Percentiles rank a stretch among this genome's conserved stretches.
Conservation (phyloP, 1,284 basidiomycete genomes). For the Irpex sp. region DNA sequence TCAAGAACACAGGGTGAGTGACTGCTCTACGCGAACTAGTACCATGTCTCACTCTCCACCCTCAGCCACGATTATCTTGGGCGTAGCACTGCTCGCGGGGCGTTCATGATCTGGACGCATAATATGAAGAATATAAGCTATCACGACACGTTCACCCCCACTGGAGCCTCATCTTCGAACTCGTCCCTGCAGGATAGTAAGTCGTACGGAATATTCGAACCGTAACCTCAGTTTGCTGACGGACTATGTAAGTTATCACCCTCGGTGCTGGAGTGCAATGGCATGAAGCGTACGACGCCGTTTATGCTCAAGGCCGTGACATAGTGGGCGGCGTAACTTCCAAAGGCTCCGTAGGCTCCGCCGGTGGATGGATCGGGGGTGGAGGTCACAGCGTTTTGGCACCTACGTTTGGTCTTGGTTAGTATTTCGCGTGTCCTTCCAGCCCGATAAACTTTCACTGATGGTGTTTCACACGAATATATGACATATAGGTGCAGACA, state of each 20-base stretch:
- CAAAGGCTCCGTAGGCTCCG: slow-evolving; percentile 26
- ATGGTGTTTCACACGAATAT: neutral
- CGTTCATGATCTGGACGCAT: slow-evolving; percentile 24
- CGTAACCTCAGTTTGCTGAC: neutral
- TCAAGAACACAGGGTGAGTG: slow-evolving; percentile 44
- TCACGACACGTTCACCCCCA: slow-evolving; percentile 19
- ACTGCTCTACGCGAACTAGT: neutral
- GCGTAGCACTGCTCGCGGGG: slow-evolving; percentile 19
- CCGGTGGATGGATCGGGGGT: slow-evolving; percentile 41
- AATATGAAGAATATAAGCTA: slow-evolving; percentile 22
- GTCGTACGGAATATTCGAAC: neutral
- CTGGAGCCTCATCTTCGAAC: slow-evolving; percentile 13
- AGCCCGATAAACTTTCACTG: neutral
- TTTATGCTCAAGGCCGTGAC: slow-evolving; percentile 19
- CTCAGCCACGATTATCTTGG: slow-evolving; percentile 21
- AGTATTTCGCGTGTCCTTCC: neutral
- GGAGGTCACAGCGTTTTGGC: slow-evolving; percentile 38
- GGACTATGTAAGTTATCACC: slow-evolving; percentile 27
- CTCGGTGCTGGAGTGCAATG: slow-evolving; percentile 44
- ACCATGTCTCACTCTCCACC: neutral
- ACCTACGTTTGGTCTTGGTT: slow-evolving; percentile 40
- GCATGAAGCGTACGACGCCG: slow-evolving; percentile 37
- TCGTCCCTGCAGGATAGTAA: slow-evolving; percentile 6
- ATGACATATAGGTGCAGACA: slow-evolving; percentile 28
- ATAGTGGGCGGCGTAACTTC: slow-evolving; percentile 28